Evolutionary conservation across 2,329 filamentous ascomycete species (phyloP), one percentile per base, ranked within the genome.

Genomic region (Beauveria pseudobassiana): DNA sequence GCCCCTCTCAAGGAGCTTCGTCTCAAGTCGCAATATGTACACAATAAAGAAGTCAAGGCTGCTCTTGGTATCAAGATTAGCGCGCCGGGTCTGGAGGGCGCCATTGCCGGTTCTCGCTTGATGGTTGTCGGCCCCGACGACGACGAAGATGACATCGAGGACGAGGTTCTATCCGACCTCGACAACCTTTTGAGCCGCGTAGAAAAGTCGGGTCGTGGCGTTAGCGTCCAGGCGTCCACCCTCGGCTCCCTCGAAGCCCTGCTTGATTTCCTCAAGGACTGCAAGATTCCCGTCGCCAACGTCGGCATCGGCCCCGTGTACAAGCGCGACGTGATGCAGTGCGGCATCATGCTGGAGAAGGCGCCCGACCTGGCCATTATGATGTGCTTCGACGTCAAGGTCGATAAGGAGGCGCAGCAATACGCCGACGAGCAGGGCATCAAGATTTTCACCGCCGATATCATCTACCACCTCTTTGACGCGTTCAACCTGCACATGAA

Each of bases 311-410:
- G 95, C 53, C 95, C 95, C 2, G 93, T 99, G 45, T 98, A 90
- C 85, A 97, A 97, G 82, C 91, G 95, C 70, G 95, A 99, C 76
- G 90, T 99, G 60, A 95, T 98, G 84, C 93, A 87, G 86, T 83
- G 91, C 80, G 93, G 91, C 71, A 89, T 91, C 68, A 99, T 99
- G 95, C 75, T 98, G 70, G 95, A 99, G 77, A 98, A 97, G 79
- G 84, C 88, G 18, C 91, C 91, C 67, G 93, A 99, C 73, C 96
- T 88, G 69, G 95, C 95, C n/a, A 91, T 98, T 73, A 99, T 99
- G 95, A 87, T 99, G 56, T 98, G 95, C 75, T 99, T 99, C 82
- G 96, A 99, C 74, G 95, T 99, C 77, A 98, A 97, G 80, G 91
- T 99, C 18, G 95, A 99, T 78, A 98, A 96, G 76, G 95, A 99